Base-by-base conservation (phyloP, 176 grass and related monocot genomes). In the Phoenix dactylifera region DNA sequence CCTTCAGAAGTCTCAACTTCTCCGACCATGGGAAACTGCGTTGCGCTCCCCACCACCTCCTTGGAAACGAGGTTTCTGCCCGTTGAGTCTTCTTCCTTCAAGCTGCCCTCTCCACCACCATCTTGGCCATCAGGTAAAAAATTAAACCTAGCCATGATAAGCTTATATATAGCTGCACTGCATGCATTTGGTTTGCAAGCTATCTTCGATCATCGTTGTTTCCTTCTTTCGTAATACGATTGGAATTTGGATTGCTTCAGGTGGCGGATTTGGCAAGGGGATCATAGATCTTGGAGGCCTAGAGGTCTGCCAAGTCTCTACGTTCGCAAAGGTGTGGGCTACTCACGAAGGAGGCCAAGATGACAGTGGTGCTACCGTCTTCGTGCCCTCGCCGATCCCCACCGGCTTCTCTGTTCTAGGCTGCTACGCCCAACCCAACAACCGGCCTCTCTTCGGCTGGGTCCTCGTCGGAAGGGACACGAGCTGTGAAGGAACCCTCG, bases 381-480 rank as follows among this genome's bases (percentile, higher is more conserved):
- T 91, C 66, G 63, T 68, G 60, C 87, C 92, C 1, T 18, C 75
- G 4, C 54, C 65, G 4, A n/a, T 96, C 9, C 83, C 83, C 3
- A 4, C 52, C n/a, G 91, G 83, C 12, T 88, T 90, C 66, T 77
- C 24, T 63, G n/a, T 78, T 16, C 72, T 97, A 1, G 87, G 87
- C 3, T 66, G 80, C 63, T 97, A 91, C 64, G 80, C 72, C 5
- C 84, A 97, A 44, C 72, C 87, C 58, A 97, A 97, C 81, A 83
- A 83, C 69, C 63, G 71, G 1, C 76, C 66, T 3, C 75, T 91
- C 54, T 91, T 62, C 12, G 87, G 81, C 22, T 86, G 70, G 39
- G 39, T 97, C 51, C 72, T 97, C 23, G 84, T 85, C 66, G 81
- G 22, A 1, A 75, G 66, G 0, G 78, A 82, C 44, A 26, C 58